Base-by-base conservation (phyloP, 2,329 filamentous ascomycete species). In the Arthrobotrys pseudoclavata region DNA sequence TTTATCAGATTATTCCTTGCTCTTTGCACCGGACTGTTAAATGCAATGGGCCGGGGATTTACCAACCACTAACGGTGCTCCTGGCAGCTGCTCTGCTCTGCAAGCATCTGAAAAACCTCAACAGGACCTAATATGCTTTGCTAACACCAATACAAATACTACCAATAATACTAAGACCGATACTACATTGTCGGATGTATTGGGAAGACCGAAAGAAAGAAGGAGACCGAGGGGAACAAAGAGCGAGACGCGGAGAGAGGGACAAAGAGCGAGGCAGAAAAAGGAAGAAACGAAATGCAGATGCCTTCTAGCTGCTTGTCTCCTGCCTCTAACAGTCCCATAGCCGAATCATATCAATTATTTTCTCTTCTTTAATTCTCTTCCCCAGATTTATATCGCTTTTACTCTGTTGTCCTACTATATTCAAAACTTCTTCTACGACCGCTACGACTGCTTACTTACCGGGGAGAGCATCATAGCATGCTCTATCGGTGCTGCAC, bases 381-480 rank as follows among this genome's bases (percentile, higher is more conserved):
- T 70, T 74, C 69, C 69, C 69, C 69, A 42, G 69, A 67, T 74
- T 34, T 66, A 67, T 62, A 31, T n/a, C n/a, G 12, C 37, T 15
- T 1, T 12, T 40, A 40, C 37, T 15, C 37, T n/a, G 26, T 4
- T 37, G 10, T 7, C 10, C 9, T 40, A 15, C 13, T 15, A 15
- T 12, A n/a, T 40, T 40, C 13, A 40, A 15, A 3, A 40, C 13
- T 1, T 15, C 13, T 40, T 12, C 37, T 40, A 15, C 37, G 37
- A 12, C 37, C 15, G 15, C 37, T 31, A 31, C 13, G 15, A 40
- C 10, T 29, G 7, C 4, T 13, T 12, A 13, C 34, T 13, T 40
- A n/a, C 37, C 37, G 13, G 13, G 12, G 13, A 1, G 37, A 40
- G 2, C 37, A 15, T 15, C 37, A 40, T 13, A 40, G 37, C 37